A percentile compares a stretch with the other conserved stretches of the same genome.
Evolutionary conservation across 2,329 filamentous ascomycete genomes (phyloP).

Genomic region (Pseudocercospora fijiensis): DNA sequence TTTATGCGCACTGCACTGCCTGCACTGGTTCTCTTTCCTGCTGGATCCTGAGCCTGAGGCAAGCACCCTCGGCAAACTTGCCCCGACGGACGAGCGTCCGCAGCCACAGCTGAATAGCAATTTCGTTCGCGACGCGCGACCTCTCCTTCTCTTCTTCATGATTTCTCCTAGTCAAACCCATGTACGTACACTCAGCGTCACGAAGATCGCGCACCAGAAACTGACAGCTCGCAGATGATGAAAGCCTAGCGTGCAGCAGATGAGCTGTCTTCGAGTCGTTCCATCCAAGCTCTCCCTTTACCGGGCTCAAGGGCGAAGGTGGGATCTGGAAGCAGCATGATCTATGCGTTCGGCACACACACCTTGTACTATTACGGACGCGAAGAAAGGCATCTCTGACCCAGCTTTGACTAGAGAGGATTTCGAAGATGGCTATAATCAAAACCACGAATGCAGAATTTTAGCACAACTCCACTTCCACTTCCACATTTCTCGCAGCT

Average conservation of each 20-base stretch:
- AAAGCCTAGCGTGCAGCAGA: constrained; percentile 96
- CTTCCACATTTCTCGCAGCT: constrained; percentile 1
- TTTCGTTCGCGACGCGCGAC: constrained; percentile 14
- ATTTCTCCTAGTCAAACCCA: constrained; percentile 99
- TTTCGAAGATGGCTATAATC: background rate
- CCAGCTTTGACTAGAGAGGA: constrained; percentile 24
- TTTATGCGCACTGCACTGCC: no score
- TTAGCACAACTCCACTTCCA: background rate
- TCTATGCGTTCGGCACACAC: constrained; percentile 98
- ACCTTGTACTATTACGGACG: constrained; percentile 97
- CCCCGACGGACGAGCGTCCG: background rate
- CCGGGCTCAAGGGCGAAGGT: constrained; percentile 85
- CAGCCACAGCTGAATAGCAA: background rate
- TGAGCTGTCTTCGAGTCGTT: constrained; percentile 72
- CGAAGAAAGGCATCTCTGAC: constrained; percentile 95
- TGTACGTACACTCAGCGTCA: constrained; percentile 59
- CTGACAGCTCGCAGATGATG: constrained; percentile 73
- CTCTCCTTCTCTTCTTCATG: constrained; percentile 59
- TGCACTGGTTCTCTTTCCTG: background rate
- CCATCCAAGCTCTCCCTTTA: constrained; percentile 77
- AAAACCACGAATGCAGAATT: constrained; percentile 1
- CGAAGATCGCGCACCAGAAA: constrained; percentile 15
- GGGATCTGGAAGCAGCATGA: constrained; percentile 74
- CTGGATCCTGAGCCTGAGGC: background rate
- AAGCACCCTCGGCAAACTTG: background rate